Evolutionary conservation across 768 basidiomycete species (phyloP).

Genomic region (Termitomyces sp.): DNA sequence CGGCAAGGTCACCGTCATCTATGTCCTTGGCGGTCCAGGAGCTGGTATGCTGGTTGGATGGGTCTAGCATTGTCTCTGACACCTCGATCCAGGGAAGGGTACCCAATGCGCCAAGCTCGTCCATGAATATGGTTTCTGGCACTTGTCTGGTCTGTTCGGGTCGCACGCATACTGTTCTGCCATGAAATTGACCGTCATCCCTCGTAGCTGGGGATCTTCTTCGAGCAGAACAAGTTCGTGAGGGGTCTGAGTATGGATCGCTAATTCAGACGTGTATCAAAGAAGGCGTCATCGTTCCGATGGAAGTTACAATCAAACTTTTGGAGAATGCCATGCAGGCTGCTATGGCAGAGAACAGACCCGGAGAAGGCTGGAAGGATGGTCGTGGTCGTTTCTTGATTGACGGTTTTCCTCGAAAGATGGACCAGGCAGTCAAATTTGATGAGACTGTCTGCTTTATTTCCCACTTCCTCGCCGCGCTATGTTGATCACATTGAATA

Average conservation of each 20-base stretch:
- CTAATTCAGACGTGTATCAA: constrained; percentile 85
- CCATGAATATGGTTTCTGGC: constrained; percentile 79
- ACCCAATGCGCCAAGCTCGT: constrained; percentile 90
- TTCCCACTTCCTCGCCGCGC: neutral
- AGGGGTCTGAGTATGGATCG: constrained; percentile 75
- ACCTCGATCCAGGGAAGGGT: constrained; percentile 73
- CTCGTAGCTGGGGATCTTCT: constrained; percentile 90
- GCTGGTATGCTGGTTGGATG: constrained; percentile 50
- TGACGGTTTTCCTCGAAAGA: constrained; percentile 96
- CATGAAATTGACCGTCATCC: constrained; percentile 5
- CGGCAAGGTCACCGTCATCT: constrained; percentile 79
- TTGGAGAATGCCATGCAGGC: constrained; percentile 87
- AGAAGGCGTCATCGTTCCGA: constrained; percentile 92
- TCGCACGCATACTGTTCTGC: neutral
- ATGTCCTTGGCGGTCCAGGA: constrained; percentile 95
- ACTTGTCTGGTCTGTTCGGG: constrained; percentile 75
- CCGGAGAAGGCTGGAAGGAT: constrained; percentile 55
- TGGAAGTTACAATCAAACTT: constrained; percentile 94
- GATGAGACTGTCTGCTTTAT: constrained; percentile 63
- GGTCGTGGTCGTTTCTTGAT: constrained; percentile 86
- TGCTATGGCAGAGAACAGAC: constrained; percentile 38
- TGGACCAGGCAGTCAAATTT: constrained; percentile 95
- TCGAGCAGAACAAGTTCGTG: constrained; percentile 87
- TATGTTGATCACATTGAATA: constrained; percentile 19
- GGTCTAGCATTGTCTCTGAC: constrained; percentile 4